phyloP scores from a whole-genome alignment of 352 stramenopile species.

The Phytopythium boreale region DNA sequence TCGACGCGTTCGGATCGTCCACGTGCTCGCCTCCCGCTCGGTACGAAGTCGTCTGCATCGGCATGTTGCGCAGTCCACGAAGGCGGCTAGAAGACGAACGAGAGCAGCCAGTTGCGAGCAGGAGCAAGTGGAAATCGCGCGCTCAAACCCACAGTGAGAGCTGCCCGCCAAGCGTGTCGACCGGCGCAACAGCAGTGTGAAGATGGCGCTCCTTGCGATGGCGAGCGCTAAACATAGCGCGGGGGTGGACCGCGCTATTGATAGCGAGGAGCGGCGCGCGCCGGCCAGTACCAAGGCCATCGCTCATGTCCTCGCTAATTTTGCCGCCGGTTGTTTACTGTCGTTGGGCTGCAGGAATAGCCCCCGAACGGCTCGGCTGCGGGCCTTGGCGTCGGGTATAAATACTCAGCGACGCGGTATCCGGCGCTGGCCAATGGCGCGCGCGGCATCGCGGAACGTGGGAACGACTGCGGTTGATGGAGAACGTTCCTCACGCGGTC shows the following conservation, averaged over 20 bases:
- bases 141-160: slow-evolving; percentile 8
- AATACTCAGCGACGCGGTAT: not conserved
- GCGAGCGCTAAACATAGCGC: not conserved
- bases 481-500: not conserved
- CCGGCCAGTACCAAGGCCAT: not conserved
- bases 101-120: not conserved
- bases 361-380: not conserved
- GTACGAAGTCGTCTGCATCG: not conserved
- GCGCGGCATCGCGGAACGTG: not conserved
- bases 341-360: not conserved
- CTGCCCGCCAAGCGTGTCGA: not conserved
- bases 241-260: not conserved
- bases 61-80: not conserved
- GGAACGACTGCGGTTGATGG: not conserved
- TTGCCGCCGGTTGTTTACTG: not conserved
- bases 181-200: not conserved
- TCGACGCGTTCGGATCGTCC: not conserved
- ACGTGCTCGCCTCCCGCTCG: not conserved
- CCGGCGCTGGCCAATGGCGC: not conserved
- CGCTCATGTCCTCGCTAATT: not conserved
- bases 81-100: not conserved
- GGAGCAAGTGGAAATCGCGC: not conserved
- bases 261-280: not conserved
- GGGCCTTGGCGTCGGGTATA: not conserved
- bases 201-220: not conserved